Conservation (phyloP, 2,329 filamentous ascomycete genomes). For the Trichoderma pleuroti region DNA sequence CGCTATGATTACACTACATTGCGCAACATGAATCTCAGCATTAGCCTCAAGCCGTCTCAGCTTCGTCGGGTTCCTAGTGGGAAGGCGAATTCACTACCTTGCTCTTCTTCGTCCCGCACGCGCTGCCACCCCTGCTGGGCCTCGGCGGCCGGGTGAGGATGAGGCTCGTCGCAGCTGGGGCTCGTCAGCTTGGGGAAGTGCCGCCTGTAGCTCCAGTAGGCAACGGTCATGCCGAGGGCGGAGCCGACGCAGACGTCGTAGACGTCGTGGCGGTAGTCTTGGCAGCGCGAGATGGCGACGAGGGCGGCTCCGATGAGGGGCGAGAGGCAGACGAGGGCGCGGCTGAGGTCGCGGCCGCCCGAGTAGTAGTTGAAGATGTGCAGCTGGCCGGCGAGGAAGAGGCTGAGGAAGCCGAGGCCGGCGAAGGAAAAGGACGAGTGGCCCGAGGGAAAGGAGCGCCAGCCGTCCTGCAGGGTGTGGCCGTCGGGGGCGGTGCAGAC, state of each 20-base stretch:
- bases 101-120: conserved; percentile 54
- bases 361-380: conserved; percentile 50
- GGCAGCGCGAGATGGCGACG: conserved; percentile 65
- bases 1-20: neutral
- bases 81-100: conserved; percentile 36
- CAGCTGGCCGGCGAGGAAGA: conserved; percentile 67
- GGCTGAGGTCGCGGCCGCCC: conserved; percentile 50
- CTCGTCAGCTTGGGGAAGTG: conserved; percentile 59
- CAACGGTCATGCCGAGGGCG: conserved; percentile 55
- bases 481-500: conserved; percentile 70
- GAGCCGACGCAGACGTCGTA: conserved; percentile 64
- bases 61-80: conserved; percentile 1
- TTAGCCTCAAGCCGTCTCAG: neutral
- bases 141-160: conserved; percentile 45
- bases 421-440: conserved; percentile 77
- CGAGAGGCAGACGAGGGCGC: conserved; percentile 54
- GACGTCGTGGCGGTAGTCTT: conserved; percentile 69
- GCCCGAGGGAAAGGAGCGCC: conserved; percentile 78
- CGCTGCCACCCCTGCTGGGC: conserved; percentile 38
- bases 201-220: conserved; percentile 63
- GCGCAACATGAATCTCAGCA: neutral
- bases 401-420: conserved; percentile 69
- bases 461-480: conserved; percentile 74
- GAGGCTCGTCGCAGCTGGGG: conserved; percentile 54
- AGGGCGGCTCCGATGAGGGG: conserved; percentile 62